Conservation (phyloP, 768 basidiomycete species). For the Pleurotus djamor region DNA sequence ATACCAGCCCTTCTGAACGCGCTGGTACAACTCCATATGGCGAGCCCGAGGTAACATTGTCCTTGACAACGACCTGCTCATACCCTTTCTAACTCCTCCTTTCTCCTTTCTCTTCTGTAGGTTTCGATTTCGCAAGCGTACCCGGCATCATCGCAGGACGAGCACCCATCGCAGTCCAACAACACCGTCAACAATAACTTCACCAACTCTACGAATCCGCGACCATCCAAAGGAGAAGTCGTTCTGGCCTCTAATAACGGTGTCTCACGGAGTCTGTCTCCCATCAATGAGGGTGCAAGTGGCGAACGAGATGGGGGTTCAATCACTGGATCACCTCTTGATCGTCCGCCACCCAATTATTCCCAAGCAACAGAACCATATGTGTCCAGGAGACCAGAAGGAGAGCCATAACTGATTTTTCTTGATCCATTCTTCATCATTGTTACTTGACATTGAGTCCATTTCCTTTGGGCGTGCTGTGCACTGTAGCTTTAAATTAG, state of each 20-base stretch:
- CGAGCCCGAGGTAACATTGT: not conserved
- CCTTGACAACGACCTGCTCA: not conserved
- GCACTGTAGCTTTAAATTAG: no score
- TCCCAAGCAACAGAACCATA: constrained; percentile 11
- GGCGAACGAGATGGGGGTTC: constrained; percentile 9
- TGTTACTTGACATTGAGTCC: no score
- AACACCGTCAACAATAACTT: no score
- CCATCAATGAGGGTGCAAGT: not conserved
- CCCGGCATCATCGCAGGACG: no score
- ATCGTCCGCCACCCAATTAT: constrained; percentile 9
- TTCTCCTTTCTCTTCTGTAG: not conserved
- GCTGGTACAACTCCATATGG: not conserved
- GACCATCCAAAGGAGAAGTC: not conserved
- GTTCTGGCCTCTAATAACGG: not conserved
- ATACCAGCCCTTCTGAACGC: not conserved
- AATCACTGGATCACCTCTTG: not conserved
- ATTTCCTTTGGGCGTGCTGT: no score
- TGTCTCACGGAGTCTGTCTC: no score
- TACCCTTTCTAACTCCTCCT: not conserved
- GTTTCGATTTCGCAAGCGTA: no score
- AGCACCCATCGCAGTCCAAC: no score
- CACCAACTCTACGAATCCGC: not conserved
- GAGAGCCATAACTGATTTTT: not conserved
- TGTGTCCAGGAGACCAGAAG: not conserved
- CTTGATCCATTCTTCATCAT: not conserved